A percentile compares a stretch with the other conserved stretches of the same genome.
phyloP scores from a whole-genome alignment of 495 filamentous ascomycete genomes.

The Xylaria nigripes region DNA sequence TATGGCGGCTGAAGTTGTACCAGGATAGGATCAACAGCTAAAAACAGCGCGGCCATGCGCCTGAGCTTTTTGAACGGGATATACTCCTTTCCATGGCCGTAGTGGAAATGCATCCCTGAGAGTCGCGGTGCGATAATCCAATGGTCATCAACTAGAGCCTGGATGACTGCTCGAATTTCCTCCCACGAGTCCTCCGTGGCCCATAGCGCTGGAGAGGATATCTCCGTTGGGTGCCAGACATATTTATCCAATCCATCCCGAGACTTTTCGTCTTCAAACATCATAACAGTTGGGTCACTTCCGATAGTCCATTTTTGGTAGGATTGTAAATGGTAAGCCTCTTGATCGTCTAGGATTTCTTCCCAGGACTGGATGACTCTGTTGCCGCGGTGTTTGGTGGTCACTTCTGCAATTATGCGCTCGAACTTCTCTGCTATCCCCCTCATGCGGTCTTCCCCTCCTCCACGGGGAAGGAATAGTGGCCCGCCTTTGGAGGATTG shows the following conservation, averaged over 20 bases:
- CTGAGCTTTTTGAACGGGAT: neutral
- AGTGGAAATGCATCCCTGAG: constrained; percentile 17
- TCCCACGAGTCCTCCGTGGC: constrained; percentile 7
- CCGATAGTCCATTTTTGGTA: constrained; percentile 1
- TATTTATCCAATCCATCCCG: neutral
- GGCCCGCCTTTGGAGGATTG: neutral
- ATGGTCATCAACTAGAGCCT: constrained; percentile 6
- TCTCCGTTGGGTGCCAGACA: constrained; percentile 9
- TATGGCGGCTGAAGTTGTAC: constrained; percentile 14
- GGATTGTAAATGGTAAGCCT: neutral
- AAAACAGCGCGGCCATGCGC: constrained; percentile 11
- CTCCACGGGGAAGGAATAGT: neutral
- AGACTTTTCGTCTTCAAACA: neutral
- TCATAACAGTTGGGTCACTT: neutral
- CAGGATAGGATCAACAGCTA: constrained; percentile 13
- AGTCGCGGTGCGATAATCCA: neutral
- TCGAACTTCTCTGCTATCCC: neutral
- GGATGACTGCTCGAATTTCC: constrained; percentile 11
- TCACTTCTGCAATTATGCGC: neutral
- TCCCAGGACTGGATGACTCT: neutral
- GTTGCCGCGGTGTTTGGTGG: neutral
- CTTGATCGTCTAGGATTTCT: neutral
- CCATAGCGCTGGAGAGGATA: constrained; percentile 15
- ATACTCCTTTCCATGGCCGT: constrained; percentile 11
- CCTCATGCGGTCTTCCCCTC: neutral